A percentile compares a stretch with the other conserved stretches of the same genome.
Conservation (phyloP, 306 rosid species). For the Casuarina cunninghamiana region DNA sequence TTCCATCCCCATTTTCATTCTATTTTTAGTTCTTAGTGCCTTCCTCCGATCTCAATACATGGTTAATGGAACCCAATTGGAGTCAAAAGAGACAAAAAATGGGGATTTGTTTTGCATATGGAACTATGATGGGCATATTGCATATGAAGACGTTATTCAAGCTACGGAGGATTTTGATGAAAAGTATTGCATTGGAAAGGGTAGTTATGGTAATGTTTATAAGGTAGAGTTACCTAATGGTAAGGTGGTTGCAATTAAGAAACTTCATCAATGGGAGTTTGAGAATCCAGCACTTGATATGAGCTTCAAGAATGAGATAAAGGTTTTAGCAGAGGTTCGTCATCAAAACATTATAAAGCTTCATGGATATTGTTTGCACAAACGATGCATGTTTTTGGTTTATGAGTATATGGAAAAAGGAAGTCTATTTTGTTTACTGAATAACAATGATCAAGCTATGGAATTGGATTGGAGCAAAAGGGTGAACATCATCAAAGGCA, state of each 20-base stretch:
- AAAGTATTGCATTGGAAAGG: slow-evolving; percentile 16
- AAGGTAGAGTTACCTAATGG: slow-evolving; percentile 12
- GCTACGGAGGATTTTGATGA: neutral
- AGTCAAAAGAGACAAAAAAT: neutral
- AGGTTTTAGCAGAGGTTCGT: no score
- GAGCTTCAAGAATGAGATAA: no score
- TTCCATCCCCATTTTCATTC: neutral
- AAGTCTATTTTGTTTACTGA: slow-evolving; percentile 9
- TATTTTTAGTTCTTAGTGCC: neutral
- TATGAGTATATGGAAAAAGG: slow-evolving; percentile 30
- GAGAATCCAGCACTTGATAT: neutral
- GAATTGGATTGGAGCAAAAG: slow-evolving; percentile 23
- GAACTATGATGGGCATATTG: slow-evolving; percentile 1
- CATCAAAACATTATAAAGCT: no score
- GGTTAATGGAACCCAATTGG: neutral
- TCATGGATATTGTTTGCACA: no score
- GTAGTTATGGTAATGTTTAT: slow-evolving; percentile 1
- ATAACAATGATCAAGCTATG: neutral
- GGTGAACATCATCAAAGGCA: slow-evolving; percentile 12
- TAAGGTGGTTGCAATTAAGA: slow-evolving; percentile 21
- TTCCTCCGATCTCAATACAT: neutral
- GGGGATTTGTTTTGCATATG: neutral
- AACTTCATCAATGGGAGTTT: slow-evolving; percentile 7
- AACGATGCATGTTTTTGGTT: no score
- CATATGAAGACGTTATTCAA: neutral